Evolutionary conservation across 768 basidiomycete genomes (phyloP), one percentile per base, ranked within the genome.

Genomic region (Leccinellum luteum): DNA sequence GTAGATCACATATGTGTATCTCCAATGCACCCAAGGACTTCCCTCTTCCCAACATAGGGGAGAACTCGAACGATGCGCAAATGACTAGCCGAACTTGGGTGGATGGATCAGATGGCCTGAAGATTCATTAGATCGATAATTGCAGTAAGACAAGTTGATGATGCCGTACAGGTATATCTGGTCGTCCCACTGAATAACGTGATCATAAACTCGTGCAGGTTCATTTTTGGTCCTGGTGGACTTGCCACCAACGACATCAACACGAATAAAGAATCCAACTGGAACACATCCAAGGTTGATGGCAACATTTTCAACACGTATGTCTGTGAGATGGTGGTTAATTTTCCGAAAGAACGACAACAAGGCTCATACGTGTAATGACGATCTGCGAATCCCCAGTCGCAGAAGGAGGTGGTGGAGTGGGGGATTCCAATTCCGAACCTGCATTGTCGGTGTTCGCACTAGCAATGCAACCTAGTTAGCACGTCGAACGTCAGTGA

Each of bases 101-200:
- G 25, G 10, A 2, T 7, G 25, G 3, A 9, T 48, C 45, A 48
- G 45, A 9, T 15, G 45, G 23, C 19, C 45, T 48, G 25, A 27
- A 7, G 23, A 27, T 13, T 48, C 23, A 17, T 48, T 23, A 27
- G 15, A 27, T 25, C 7, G 15, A 48, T 25, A 15, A 48, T 23
- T 8, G 1, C 8, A 48, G 45, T 6, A 48, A 35, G 35, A 35
- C 35, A 35, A 35, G 15, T 35, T 13, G 35, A 35, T 35, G 35
- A 17, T 35, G 17, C 21, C 45, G 21, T 15, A 48, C 45, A 48
- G 7, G 14, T 25, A 23, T 14, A 48, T 48, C 6, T 17, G 31
- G 15, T 64, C 55, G n/a, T 61, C 51, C 64, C 64, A 64, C 19
- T 58, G 48, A 28, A 64, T 55, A 32, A 51, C 25, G 1, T 15